Evolutionary conservation across 768 basidiomycete species (phyloP).

Genomic region (Amanita inopinata): DNA sequence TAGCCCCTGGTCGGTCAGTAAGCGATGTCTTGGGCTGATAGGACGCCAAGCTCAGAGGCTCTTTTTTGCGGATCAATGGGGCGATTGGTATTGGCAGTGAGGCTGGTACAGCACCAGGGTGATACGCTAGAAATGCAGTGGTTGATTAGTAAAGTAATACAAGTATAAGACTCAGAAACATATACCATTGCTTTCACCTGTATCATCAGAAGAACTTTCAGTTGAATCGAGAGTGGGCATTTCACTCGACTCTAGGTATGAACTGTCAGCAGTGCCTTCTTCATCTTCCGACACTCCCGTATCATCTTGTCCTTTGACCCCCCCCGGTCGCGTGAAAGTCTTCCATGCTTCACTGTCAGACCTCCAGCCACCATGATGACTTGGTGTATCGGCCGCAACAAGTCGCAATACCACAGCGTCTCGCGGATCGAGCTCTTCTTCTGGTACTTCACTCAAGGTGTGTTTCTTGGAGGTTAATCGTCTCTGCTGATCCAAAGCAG

Average conservation of each 20-base stretch:
- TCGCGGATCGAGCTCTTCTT: slow-evolving; percentile 14
- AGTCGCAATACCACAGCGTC: slow-evolving; percentile 49
- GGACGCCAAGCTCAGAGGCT: slow-evolving; percentile 41
- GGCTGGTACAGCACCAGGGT: slow-evolving; percentile 28
- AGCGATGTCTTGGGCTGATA: slow-evolving; percentile 45
- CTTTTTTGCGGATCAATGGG: slow-evolving; percentile 22
- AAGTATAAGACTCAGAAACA: neutral
- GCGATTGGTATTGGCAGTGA: slow-evolving; percentile 61
- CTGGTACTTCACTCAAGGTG: slow-evolving; percentile 15
- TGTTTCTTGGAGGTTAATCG: neutral
- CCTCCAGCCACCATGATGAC: slow-evolving; percentile 65
- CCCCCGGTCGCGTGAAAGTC: slow-evolving; percentile 37
- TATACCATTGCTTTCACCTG: slow-evolving; percentile 11
- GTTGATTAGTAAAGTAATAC: neutral
- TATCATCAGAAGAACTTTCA: slow-evolving; percentile 7
- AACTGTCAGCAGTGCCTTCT: slow-evolving; percentile 9
- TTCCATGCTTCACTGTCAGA: slow-evolving; percentile 57
- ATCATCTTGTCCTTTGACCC: slow-evolving; percentile 17
- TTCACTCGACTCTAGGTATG: slow-evolving; percentile 1
- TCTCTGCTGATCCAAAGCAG: slow-evolving; percentile 6
- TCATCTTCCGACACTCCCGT: slow-evolving; percentile 24
- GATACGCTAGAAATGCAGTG: slow-evolving; percentile 2
- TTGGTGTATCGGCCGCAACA: slow-evolving; percentile 61
- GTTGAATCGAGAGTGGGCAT: neutral
- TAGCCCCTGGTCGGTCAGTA: slow-evolving; percentile 24